These are phyloP conservation scores for Penstemon barbatus DNA, from an alignment of 257 asterid genomes.

Conservation along the genomic window DNA sequence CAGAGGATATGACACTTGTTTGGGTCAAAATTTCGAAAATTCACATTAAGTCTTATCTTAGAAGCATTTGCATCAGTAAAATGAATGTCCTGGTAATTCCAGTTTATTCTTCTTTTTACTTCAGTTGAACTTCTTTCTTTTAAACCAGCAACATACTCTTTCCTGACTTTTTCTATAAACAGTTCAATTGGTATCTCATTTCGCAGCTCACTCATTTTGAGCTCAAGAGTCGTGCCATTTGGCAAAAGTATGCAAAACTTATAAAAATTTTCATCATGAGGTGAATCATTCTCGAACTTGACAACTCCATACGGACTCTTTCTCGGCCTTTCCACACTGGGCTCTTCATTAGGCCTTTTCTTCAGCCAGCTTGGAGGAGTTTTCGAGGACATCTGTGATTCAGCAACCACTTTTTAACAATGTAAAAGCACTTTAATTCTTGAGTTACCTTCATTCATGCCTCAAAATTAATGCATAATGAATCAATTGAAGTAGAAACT, in stretches of 20 bases:
- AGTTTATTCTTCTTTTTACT: slow-evolving; percentile 35
- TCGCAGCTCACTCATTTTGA: slow-evolving; percentile 31
- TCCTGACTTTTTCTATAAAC: slow-evolving; percentile 31
- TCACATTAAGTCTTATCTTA: slow-evolving; percentile 28
- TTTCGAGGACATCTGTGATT: slow-evolving; percentile 39
- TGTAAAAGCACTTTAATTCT: neutral
- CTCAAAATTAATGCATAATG: slow-evolving; percentile 1
- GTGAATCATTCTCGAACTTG: slow-evolving; percentile 14
- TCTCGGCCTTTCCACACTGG: slow-evolving; percentile 23
- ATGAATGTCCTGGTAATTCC: slow-evolving; percentile 47
- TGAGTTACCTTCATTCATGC: neutral
- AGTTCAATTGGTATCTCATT: slow-evolving; percentile 36
- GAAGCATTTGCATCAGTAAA: slow-evolving; percentile 45
- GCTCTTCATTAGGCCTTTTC: slow-evolving; percentile 44
- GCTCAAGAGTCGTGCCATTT: slow-evolving; percentile 44
- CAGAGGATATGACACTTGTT: slow-evolving; percentile 41
- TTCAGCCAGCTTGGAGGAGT: slow-evolving; percentile 26
- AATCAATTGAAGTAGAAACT: neutral
- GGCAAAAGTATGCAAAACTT: slow-evolving; percentile 60
- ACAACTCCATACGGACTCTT: slow-evolving; percentile 28
- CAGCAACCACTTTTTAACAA: slow-evolving; percentile 20
- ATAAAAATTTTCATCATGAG: slow-evolving; percentile 12
- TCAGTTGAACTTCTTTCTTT: slow-evolving; percentile 23
- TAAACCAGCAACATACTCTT: slow-evolving; percentile 20
- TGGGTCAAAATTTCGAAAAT: slow-evolving; percentile 36